Evolutionary conservation across 2,329 filamentous ascomycete genomes (phyloP).

Genomic region (Fusarium dlaminii): DNA sequence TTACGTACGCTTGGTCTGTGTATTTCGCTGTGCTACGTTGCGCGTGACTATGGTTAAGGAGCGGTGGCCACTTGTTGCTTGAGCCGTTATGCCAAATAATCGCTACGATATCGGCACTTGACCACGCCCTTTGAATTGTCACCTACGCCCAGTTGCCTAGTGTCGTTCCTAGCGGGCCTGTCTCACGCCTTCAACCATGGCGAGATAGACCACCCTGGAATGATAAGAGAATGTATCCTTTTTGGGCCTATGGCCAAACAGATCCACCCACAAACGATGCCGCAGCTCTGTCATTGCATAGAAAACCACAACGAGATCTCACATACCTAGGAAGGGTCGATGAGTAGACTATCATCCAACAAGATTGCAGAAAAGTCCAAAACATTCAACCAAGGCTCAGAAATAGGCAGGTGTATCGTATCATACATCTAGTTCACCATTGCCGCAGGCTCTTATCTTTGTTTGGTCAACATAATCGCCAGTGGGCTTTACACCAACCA

Average conservation of each 20-base stretch:
- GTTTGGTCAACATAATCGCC: background rate
- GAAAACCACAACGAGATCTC: background rate
- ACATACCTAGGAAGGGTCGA: background rate
- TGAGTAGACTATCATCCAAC: background rate
- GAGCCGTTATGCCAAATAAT: background rate
- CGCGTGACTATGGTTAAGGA: slow-evolving; percentile 10
- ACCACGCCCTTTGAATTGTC: slow-evolving; percentile 32
- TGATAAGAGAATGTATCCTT: background rate
- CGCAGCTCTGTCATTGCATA: background rate
- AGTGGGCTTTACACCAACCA: background rate
- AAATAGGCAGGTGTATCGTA: background rate
- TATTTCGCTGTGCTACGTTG: background rate
- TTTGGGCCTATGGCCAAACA: background rate
- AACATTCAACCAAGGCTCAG: background rate
- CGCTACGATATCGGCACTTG: slow-evolving; percentile 26
- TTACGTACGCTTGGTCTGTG: slow-evolving; percentile 21
- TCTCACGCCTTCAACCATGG: background rate
- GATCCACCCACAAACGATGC: background rate
- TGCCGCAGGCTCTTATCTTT: background rate
- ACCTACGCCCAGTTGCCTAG: slow-evolving; percentile 24
- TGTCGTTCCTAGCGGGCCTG: slow-evolving; percentile 5
- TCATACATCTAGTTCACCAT: background rate
- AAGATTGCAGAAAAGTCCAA: background rate
- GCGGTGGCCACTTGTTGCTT: slow-evolving; percentile 2
- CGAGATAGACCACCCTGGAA: background rate